A percentile compares a stretch with the other conserved stretches of the same genome.
Conservation (phyloP, 805 yeast species). For the Ogataea salicorniae region DNA sequence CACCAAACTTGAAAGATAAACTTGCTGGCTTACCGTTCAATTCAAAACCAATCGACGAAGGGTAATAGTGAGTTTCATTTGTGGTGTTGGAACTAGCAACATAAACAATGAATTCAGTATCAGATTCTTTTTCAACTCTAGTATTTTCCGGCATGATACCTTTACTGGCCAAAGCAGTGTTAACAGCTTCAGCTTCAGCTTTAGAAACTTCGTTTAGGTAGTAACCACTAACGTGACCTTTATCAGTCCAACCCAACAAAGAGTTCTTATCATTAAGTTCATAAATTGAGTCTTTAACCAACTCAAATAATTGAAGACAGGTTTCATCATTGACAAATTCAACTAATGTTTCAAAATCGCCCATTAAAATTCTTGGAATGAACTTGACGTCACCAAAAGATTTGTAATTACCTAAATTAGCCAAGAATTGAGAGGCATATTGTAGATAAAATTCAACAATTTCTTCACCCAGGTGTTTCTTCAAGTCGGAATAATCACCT, state of each 20-base stretch:
- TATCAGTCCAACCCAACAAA: conserved; percentile 72
- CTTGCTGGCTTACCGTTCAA: conserved; percentile 37
- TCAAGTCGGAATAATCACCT: conserved; percentile 41
- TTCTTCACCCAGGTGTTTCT: conserved; percentile 31
- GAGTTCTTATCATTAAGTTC: conserved; percentile 41
- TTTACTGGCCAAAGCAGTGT: conserved; percentile 55
- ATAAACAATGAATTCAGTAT: conserved; percentile 47
- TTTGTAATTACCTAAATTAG: conserved; percentile 74
- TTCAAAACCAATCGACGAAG: conserved; percentile 36
- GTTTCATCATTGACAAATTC: conserved; percentile 33
- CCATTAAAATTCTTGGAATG: conserved; percentile 54
- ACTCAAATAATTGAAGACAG: conserved; percentile 33
- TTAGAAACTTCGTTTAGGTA: conserved; percentile 55
- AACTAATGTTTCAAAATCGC: conserved; percentile 47
- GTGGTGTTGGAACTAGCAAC: conserved; percentile 61
- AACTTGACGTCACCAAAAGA: conserved; percentile 88
- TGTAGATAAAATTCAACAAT: conserved; percentile 50
- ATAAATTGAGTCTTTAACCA: conserved; percentile 47
- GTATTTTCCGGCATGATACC: conserved; percentile 78
- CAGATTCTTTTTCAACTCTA: conserved; percentile 55
- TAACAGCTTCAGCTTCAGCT: conserved; percentile 61
- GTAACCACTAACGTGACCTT: conserved; percentile 72
- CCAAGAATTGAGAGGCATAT: conserved; percentile 69
- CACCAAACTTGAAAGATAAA: conserved; percentile 66
- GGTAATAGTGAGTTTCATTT: conserved; percentile 55